Base-by-base conservation (phyloP, 441 rosid species). In the Populus tomentosa region DNA sequence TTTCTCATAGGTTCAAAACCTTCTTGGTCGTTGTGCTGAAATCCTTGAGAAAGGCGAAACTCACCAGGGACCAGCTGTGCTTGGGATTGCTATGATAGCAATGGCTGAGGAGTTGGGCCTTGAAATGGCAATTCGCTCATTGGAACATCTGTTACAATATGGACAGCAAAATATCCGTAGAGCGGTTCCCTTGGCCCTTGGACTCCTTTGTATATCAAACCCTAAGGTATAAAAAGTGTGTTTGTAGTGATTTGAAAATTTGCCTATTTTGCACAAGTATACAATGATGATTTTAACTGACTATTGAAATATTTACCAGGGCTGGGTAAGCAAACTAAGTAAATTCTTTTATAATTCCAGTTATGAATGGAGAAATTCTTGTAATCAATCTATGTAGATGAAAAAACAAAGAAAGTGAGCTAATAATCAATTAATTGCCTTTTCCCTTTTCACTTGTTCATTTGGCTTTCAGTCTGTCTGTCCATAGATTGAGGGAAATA, bases 81-180 rank as follows among this genome's bases (percentile, higher is more conserved):
- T 96, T 80, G 99, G 98, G 80, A 88, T 96, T 80, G 98, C 98
- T n/a, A 88, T 96, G 98, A 94, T 96, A 23, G 97, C 98, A 70
- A 96, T 96, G 98, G 96, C 97, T 71, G 98, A 96, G 87, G 99
- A 96, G 81, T 80, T 94, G 86, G 97, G 98, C 79, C 86, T 90
- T 83, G 99, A 96, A 80, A 96, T 96, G 98, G 97, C 88, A 74
- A 91, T 96, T 76, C 95, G 98, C 70, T 91, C 98, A 23, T 79
- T 96, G 74, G 98, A 96, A 86, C 98, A 91, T 77, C 92, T 96
- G 81, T 85, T 96, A 79, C 98, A 94, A 85, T 96, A 94, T 75
- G 96, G 98, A 42, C 98, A 96, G 79, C 97, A 88, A 73, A 90
- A 90, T 86, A 86, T 91, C 67, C 90, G 98, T 6, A 88, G 94